Conservation (phyloP, 1,139 yeast genomes). For the Hansenula anomala region DNA sequence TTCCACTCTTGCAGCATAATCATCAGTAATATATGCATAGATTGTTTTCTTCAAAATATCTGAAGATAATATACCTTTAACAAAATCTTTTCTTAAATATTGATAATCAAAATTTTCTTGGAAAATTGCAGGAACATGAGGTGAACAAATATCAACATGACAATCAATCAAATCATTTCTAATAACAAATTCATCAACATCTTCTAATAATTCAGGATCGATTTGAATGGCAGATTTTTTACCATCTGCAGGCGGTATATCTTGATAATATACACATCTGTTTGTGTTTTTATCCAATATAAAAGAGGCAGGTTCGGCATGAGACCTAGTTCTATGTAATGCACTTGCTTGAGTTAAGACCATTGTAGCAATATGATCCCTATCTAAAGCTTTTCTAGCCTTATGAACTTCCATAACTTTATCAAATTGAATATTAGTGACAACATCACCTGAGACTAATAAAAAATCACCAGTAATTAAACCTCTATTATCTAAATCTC, state of each 20-base stretch:
- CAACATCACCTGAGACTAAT: constrained; percentile 89
- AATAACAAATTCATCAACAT: constrained; percentile 69
- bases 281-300: constrained; percentile 68
- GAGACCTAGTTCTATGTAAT: constrained; percentile 78
- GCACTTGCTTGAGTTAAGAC: constrained; percentile 83
- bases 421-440: constrained; percentile 79
- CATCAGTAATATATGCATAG: constrained; percentile 73
- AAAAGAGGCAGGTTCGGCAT: constrained; percentile 78
- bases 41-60: constrained; percentile 89
- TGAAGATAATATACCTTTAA: constrained; percentile 84
- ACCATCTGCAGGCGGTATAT: constrained; percentile 60
- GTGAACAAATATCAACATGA: constrained; percentile 91
- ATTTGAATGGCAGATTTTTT: constrained; percentile 50
- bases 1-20: constrained; percentile 88
- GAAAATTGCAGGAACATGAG: constrained; percentile 91
- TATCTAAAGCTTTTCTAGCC: constrained; percentile 65
- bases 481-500: constrained; percentile 90
- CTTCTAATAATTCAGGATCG: constrained; percentile 81
- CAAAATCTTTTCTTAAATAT: constrained; percentile 77
- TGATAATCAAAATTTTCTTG: constrained; percentile 97
- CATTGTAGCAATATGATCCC: constrained; percentile 92
- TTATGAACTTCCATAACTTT: constrained; percentile 72
- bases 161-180: constrained; percentile 95
- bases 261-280: constrained; percentile 81
- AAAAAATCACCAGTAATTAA: constrained; percentile 85